Percentiles rank a stretch among this genome's conserved stretches.
These are phyloP conservation scores for Cryptococcus amylolentus DNA, from an alignment of 1,284 basidiomycete species.

Conservation along the genomic window DNA sequence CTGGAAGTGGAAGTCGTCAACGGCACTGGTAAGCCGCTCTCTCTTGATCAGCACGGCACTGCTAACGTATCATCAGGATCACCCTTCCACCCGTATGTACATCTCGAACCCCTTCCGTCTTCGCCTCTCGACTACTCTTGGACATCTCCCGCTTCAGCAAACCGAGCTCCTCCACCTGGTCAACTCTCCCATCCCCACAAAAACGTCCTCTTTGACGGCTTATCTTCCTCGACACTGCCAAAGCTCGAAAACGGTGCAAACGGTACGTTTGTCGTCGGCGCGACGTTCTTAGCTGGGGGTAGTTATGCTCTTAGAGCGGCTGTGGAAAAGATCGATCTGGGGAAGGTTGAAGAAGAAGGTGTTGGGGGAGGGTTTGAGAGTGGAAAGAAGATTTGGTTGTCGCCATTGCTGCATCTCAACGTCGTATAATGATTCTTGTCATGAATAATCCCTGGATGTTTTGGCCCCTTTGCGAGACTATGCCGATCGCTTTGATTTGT, in stretches of 20 bases:
- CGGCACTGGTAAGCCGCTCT: conserved; percentile 41
- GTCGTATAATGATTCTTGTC: conserved; percentile 6
- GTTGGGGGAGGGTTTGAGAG: neutral
- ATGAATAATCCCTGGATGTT: no score
- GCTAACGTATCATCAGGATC: conserved; percentile 14
- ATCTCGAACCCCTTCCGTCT: conserved; percentile 39
- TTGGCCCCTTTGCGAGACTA: no score
- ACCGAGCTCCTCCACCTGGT: neutral
- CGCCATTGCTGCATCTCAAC: conserved; percentile 18
- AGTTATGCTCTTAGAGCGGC: conserved; percentile 63
- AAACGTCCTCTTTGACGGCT: conserved; percentile 67
- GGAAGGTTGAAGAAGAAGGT: neutral
- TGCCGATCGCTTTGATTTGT: no score
- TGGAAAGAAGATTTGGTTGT: conserved; percentile 27
- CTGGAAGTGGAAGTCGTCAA: conserved; percentile 57
- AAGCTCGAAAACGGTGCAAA: conserved; percentile 58
- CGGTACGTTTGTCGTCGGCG: conserved; percentile 56
- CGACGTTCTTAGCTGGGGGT: conserved; percentile 73
- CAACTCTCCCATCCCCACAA: conserved; percentile 54
- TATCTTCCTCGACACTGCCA: conserved; percentile 59
- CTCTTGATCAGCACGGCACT: neutral
- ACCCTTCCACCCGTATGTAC: conserved; percentile 28
- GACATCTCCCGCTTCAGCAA: conserved; percentile 4
- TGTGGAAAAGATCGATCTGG: conserved; percentile 38
- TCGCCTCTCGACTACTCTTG: conserved; percentile 27